Evolutionary conservation across 768 basidiomycete genomes (phyloP).

Genomic region (Glaciozyma antarctica): DNA sequence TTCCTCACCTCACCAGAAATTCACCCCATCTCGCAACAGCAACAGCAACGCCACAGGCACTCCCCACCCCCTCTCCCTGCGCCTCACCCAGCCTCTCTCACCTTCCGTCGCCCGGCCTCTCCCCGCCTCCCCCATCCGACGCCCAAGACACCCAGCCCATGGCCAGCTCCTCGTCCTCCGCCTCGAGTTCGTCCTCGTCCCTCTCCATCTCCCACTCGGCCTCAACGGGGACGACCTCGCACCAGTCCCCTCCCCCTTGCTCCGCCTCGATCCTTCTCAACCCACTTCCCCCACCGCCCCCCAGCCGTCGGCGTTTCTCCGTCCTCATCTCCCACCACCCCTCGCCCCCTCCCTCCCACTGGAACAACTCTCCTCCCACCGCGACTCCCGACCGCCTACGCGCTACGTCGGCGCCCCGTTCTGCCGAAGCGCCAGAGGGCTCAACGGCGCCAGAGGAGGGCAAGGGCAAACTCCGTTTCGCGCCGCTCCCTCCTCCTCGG

Average conservation of each 20-base stretch:
- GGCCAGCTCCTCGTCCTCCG: no score
- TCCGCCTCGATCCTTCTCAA: slow-evolving; percentile 25
- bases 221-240: no score
- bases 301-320: neutral
- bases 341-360: slow-evolving; percentile 10
- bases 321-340: slow-evolving; percentile 13
- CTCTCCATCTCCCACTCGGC: no score
- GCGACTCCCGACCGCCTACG: neutral
- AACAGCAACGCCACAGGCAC: no score
- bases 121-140: no score
- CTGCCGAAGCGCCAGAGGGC: neutral
- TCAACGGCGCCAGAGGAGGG: neutral
- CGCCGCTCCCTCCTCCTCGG: slow-evolving; percentile 18
- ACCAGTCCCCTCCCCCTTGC: neutral
- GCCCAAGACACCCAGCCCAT: no score
- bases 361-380: neutral
- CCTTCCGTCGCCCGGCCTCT: no score
- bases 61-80: no score
- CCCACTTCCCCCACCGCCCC: slow-evolving; percentile 8
- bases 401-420: neutral
- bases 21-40: no score
- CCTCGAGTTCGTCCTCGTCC: no score
- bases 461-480: slow-evolving; percentile 13
- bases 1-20: no score
- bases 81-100: no score